Base-by-base conservation (phyloP, 1,139 yeast species). In the Kodamaea ohmeri region DNA sequence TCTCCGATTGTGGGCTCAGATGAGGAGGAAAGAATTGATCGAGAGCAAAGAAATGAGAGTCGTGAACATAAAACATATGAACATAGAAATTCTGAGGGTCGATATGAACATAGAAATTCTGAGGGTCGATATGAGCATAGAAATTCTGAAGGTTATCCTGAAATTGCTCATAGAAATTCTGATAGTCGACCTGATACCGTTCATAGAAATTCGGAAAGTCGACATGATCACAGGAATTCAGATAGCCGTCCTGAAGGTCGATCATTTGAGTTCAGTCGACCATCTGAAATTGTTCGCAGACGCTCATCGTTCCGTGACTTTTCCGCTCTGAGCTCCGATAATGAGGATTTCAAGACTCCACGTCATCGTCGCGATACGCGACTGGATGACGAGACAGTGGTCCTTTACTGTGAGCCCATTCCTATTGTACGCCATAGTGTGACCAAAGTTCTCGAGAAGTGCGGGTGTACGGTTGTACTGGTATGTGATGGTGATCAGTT, bases 401-500 rank as follows among this genome's bases (percentile, higher is more conserved):
- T 88, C 3, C 64, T 90, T 35, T 71, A 88, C 22, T 89, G 96
- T 61, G 96, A 89, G 52, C 89, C 94, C 3, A 86, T 86, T 44
- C 92, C 96, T 0, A 83, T 83, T 37, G 83, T 86, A 45, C 64
- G 95, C 34, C 88, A 79, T 54, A 73, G 86, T 9, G 73, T 83
- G 30, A 76, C 80, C 35, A 76, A 74, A 42, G 70, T 83, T 49
- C 64, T 92, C 42, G 88, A 81, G 43, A 71, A 74, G 39, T 59
- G 83, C 24, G 95, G 95, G 0, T 88, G 96, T 61, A 77, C 83
- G 11, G 96, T 88, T 6, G 87, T 87, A 6, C 70, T 88, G 1
- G 86, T 86, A 5, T 68, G 80, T 0, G 81, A 83, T 45, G 96
- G 95, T 1, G 92, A 89, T 45, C 96, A 88, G 46, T 70, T 89